These are phyloP conservation scores for Termitomyces sp. DNA, from an alignment of 768 basidiomycete genomes.

Conservation along the genomic window DNA sequence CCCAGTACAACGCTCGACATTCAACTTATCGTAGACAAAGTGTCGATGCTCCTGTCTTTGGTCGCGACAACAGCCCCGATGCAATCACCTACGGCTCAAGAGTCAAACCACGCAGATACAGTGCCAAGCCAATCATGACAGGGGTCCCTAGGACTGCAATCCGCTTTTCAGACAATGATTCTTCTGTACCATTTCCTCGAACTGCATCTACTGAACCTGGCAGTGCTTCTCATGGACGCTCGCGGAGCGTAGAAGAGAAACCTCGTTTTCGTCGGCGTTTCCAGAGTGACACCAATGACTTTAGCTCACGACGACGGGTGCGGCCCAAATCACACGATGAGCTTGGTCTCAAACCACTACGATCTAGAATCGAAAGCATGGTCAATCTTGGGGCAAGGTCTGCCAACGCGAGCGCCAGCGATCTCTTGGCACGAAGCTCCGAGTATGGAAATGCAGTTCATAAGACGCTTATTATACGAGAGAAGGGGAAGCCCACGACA, in stretches of 20 bases:
- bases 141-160: conserved; percentile 36
- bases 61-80: no score
- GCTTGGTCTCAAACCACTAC: conserved; percentile 43
- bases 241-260: conserved; percentile 26
- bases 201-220: conserved; percentile 47
- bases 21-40: conserved; percentile 64
- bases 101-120: conserved; percentile 52
- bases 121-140: conserved; percentile 37
- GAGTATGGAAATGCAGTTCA: conserved; percentile 60
- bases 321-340: conserved; percentile 71
- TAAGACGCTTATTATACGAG: conserved; percentile 69
- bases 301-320: conserved; percentile 44
- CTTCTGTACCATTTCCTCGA: conserved; percentile 62
- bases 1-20: conserved; percentile 42
- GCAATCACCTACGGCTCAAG: conserved; percentile 28
- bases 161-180: conserved; percentile 35
- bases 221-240: conserved; percentile 30
- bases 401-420: conserved; percentile 56
- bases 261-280: conserved; percentile 56
- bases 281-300: conserved; percentile 65
- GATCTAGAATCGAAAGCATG: conserved; percentile 72
- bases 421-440: conserved; percentile 55
- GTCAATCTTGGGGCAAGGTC: conserved; percentile 53
- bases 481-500: conserved; percentile 74
- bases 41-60: conserved; percentile 46